A percentile compares a stretch with the other conserved stretches of the same genome.
phyloP scores from a whole-genome alignment of 345 rosid species.

The Eucalyptus rudis region DNA sequence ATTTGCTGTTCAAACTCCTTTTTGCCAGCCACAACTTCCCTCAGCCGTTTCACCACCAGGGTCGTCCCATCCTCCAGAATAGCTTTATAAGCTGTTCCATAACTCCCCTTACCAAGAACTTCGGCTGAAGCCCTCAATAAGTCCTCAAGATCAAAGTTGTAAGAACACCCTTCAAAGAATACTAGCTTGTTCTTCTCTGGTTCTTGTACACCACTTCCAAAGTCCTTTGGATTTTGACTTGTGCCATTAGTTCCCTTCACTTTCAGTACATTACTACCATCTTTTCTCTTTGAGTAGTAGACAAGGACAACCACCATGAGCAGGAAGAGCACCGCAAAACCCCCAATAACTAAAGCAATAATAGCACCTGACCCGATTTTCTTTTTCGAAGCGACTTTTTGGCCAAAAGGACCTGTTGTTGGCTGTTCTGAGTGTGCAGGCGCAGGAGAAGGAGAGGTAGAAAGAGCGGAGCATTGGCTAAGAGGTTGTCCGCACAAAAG shows the following conservation, averaged over 20 bases:
- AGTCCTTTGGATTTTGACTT: slow-evolving; percentile 35
- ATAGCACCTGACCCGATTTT: slow-evolving; percentile 30
- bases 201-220: slow-evolving; percentile 84
- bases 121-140: slow-evolving; percentile 83
- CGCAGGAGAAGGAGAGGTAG: slow-evolving; percentile 19
- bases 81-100: slow-evolving; percentile 75
- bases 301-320: slow-evolving; percentile 13
- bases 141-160: slow-evolving; percentile 69
- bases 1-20: slow-evolving; percentile 78
- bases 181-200: slow-evolving; percentile 75
- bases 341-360: slow-evolving; percentile 32
- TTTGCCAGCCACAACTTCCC: slow-evolving; percentile 61
- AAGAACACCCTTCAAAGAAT: slow-evolving; percentile 59
- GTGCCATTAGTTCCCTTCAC: slow-evolving; percentile 19
- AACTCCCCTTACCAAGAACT: slow-evolving; percentile 84
- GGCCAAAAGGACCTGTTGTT: not conserved
- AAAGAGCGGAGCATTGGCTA: slow-evolving; percentile 11
- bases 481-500: slow-evolving; percentile 55
- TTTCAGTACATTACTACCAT: slow-evolving; percentile 7
- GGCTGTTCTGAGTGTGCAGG: slow-evolving; percentile 18
- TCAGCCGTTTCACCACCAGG: slow-evolving; percentile 70
- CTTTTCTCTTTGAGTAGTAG: slow-evolving; percentile 25
- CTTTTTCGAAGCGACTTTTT: not conserved
- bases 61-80: slow-evolving; percentile 66
- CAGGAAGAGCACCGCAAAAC: slow-evolving; percentile 24